Evolutionary conservation across 2,329 filamentous ascomycete genomes (phyloP).

Genomic region (Dendrostoma leiphaemia): DNA sequence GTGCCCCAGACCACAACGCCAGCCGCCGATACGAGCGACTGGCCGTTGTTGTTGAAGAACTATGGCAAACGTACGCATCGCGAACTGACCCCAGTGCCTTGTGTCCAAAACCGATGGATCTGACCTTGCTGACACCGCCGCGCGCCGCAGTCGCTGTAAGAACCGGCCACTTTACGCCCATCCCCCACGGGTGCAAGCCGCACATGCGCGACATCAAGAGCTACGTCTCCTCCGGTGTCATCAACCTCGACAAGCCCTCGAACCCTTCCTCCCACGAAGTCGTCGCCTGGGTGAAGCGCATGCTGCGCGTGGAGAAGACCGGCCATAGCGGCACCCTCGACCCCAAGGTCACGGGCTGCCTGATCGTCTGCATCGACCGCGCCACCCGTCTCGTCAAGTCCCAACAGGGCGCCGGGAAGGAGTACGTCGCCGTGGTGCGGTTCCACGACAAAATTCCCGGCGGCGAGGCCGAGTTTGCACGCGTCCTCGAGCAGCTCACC

Average conservation of each 20-base stretch:
- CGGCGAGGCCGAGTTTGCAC: slow-evolving; percentile 87
- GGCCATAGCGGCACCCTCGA: slow-evolving; percentile 98
- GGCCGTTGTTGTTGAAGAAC: slow-evolving; percentile 94
- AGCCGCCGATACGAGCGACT: slow-evolving; percentile 79
- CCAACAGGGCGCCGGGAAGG: slow-evolving; percentile 97
- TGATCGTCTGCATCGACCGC: slow-evolving; percentile 94
- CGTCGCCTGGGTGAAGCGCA: slow-evolving; percentile 98
- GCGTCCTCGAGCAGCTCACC: slow-evolving; percentile 92
- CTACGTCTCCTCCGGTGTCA: slow-evolving; percentile 95
- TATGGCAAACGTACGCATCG: slow-evolving; percentile 78
- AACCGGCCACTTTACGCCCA: slow-evolving; percentile 95
- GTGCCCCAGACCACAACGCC: slow-evolving; percentile 85
- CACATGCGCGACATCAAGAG: slow-evolving; percentile 94
- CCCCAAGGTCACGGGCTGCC: slow-evolving; percentile 93
- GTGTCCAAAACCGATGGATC: too few relatives aligned
- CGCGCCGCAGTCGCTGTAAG: slow-evolving; percentile 73
- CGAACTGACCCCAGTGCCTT: too few relatives aligned
- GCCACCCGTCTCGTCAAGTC: slow-evolving; percentile 98
- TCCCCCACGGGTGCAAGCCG: slow-evolving; percentile 87
- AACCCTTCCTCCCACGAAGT: slow-evolving; percentile 99
- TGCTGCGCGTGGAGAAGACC: slow-evolving; percentile 91
- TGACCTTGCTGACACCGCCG: slow-evolving; percentile 6
- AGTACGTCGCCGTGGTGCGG: slow-evolving; percentile 94
- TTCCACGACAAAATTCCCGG: slow-evolving; percentile 94
- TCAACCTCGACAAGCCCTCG: slow-evolving; percentile 90